Evolutionary conservation across 108 stramenopile species (phyloP).

Genomic region (Conticribra guillardii): DNA sequence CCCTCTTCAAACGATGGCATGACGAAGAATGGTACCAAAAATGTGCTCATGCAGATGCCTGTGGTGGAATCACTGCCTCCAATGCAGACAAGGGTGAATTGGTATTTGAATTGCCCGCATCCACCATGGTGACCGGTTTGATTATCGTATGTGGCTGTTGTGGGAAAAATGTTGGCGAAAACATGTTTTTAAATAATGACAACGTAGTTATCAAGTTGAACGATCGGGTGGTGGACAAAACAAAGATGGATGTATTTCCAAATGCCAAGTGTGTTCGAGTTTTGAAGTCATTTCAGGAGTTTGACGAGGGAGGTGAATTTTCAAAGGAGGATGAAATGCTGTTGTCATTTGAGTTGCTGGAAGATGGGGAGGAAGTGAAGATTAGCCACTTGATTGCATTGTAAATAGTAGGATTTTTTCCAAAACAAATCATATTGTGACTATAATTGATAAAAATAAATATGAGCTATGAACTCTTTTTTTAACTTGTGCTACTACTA

Average conservation of each 20-base stretch:
- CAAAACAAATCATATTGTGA: too few relatives aligned
- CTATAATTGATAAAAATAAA: too few relatives aligned
- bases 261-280: constrained; percentile 39
- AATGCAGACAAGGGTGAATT: constrained; percentile 26
- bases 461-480: too few relatives aligned
- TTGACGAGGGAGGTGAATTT: constrained; percentile 24
- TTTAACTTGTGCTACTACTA: too few relatives aligned
- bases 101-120: constrained; percentile 41
- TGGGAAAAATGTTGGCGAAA: constrained; percentile 45
- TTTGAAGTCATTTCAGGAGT: constrained; percentile 19
- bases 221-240: constrained; percentile 35
- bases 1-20: constrained; percentile 35
- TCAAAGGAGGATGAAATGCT: constrained; percentile 40
- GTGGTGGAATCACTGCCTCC: constrained; percentile 45
- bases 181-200: constrained; percentile 41
- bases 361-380: constrained; percentile 23
- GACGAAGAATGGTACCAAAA: constrained; percentile 50
- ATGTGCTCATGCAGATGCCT: constrained; percentile 50
- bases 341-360: constrained; percentile 30
- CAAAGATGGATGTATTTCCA: constrained; percentile 36
- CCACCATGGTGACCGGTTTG: constrained; percentile 45
- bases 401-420: too few relatives aligned
- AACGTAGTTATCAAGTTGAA: constrained; percentile 36
- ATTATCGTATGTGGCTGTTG: constrained; percentile 51
- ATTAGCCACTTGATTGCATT: constrained; percentile 43